phyloP scores from a whole-genome alignment of 768 basidiomycete genomes.

The Boletus rubroflammeus region DNA sequence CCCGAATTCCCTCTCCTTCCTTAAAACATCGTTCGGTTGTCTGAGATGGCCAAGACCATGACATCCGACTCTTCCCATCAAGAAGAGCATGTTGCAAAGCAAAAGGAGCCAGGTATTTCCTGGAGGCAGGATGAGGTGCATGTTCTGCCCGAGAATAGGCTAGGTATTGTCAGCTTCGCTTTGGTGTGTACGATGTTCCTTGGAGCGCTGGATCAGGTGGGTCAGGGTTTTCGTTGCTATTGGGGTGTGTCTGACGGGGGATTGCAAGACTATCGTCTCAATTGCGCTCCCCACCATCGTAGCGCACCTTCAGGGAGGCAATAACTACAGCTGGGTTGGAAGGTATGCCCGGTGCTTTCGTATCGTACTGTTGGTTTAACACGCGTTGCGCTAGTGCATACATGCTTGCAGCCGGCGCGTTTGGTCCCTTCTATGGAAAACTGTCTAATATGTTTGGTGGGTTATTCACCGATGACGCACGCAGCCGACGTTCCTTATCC shows the following conservation, averaged over 20 bases:
- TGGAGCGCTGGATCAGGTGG: conserved; percentile 56
- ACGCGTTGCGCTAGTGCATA: conserved; percentile 50
- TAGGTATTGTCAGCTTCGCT: conserved; percentile 22
- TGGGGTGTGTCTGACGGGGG: background rate
- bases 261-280: conserved; percentile 53
- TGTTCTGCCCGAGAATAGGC: conserved; percentile 38
- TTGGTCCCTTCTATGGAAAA: conserved; percentile 74
- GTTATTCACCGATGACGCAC: background rate
- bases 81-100: background rate
- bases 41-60: background rate
- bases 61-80: background rate
- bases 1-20: too few species aligned
- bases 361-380: background rate
- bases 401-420: conserved; percentile 60
- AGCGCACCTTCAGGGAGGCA: conserved; percentile 55
- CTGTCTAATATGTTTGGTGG: conserved; percentile 54
- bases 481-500: background rate
- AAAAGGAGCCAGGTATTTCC: conserved; percentile 38
- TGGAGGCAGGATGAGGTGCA: conserved; percentile 53
- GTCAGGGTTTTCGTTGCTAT: background rate
- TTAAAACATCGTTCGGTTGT: background rate
- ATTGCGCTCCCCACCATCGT: conserved; percentile 74
- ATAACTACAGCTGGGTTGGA: conserved; percentile 68
- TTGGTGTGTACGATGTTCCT: conserved; percentile 26
- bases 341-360: conserved; percentile 36